Evolutionary conservation across 2,329 filamentous ascomycete genomes (phyloP), one percentile per base, ranked within the genome.

Genomic region (Ramularia endophylla): DNA sequence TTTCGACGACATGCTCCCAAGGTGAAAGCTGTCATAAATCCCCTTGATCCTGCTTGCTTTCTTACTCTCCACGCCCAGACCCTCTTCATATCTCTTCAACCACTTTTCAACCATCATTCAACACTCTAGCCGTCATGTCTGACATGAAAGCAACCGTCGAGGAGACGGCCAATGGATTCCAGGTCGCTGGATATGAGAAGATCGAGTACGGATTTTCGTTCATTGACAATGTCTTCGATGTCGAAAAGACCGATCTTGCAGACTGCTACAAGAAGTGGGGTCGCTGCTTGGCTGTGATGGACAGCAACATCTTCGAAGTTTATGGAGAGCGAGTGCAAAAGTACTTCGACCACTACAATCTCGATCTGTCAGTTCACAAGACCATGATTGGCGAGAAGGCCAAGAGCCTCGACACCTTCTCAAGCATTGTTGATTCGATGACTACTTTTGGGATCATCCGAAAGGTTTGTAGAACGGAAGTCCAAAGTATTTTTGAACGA

Each of bases 171-270:
- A 68, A 71, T 46, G 82, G 81, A 27, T 85, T 85, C 65, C 77
- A 82, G 51, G 81, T 85, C 46, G 77, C 80, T 52, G 82, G 82
- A 17, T 84, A 83, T 54, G 82, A 86, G 69, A 85, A 83, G 70
- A 85, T 85, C 57, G 77, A 83, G 57, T 85, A 85, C 59, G 80
- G 84, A 64, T 86, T 86, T 61, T 77, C 78, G 40, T 85, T 86
- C 63, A 72, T 85, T 34, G 81, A 86, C 52, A 77, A 75, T 35
- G 72, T 86, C 42, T 85, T 86, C 62, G 67, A 83, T 57, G 54
- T 69, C 30, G 55, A 69, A 48, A 83, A 84, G 55, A 54, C 66
- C 12, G 73, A 83, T 52, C 71, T 86, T 8, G 78, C 81, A 12
- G 65, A 78, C 19, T 81, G 77, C 61, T 86, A 85, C 64, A 65